A percentile compares a stretch with the other conserved stretches of the same genome.
phyloP scores from a whole-genome alignment of 495 filamentous ascomycete genomes.

The Aspergillus cristatus region DNA sequence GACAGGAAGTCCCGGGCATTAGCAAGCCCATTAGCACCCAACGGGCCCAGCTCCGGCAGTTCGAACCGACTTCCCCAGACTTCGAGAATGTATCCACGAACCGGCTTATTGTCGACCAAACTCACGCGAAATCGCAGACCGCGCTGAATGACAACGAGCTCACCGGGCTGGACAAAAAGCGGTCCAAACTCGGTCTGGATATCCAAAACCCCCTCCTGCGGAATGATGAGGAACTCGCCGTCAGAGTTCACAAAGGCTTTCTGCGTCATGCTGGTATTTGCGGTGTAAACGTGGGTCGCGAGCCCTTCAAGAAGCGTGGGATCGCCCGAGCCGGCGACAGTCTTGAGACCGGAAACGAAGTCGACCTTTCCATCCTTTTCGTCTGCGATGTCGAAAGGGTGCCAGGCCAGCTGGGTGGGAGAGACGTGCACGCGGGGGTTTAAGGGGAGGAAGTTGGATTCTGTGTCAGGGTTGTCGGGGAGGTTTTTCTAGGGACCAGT shows the following conservation, averaged over 20 bases:
- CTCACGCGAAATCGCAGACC: constrained; percentile 39
- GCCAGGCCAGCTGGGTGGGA: constrained; percentile 41
- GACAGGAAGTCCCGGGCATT: constrained; percentile 41
- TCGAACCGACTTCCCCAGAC: constrained; percentile 40
- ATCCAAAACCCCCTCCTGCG: constrained; percentile 37
- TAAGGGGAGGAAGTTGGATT: constrained; percentile 38
- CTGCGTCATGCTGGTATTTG: constrained; percentile 37
- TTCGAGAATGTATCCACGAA: constrained; percentile 41
- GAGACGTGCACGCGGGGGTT: constrained; percentile 55
- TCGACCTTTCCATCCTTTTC: constrained; percentile 20
- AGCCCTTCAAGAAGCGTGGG: constrained; percentile 41
- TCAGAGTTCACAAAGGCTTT: constrained; percentile 42
- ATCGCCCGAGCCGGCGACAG: constrained; percentile 40
- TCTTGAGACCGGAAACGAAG: constrained; percentile 39
- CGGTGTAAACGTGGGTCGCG: constrained; percentile 37
- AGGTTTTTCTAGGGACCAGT: constrained; percentile 27
- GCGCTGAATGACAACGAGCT: constrained; percentile 39
- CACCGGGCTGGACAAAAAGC: constrained; percentile 38
- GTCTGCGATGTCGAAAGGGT: constrained; percentile 36
- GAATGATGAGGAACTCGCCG: constrained; percentile 40
- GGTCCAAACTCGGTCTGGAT: constrained; percentile 44
- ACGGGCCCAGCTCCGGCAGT: constrained; percentile 40
- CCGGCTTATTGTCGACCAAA: constrained; percentile 31
- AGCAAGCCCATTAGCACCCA: constrained; percentile 43
- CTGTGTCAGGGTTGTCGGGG: constrained; percentile 37